Conservation (phyloP, 345 rosid genomes). For the Eutrema heterophyllum region DNA sequence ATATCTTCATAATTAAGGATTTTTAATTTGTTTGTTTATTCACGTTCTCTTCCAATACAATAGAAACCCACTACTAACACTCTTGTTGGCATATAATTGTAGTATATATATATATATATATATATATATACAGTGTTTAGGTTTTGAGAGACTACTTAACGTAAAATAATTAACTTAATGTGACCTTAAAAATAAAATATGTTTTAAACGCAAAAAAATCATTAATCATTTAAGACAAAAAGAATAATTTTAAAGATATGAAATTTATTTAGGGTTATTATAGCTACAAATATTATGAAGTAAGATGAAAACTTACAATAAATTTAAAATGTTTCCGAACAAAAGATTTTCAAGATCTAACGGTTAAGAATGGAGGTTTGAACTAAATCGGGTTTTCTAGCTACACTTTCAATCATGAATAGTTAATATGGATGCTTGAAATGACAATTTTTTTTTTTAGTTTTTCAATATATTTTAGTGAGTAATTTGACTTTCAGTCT, state of each 20-base stretch:
- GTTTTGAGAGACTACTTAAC: background rate
- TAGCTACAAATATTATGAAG: background rate
- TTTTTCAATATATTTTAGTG: background rate
- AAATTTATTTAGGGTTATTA: too few relatives aligned
- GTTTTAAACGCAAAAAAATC: too few relatives aligned
- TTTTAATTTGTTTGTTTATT: slow-evolving; percentile 4
- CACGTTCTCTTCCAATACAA: background rate
- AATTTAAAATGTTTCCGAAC: background rate
- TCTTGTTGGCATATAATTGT: background rate
- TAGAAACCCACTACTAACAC: slow-evolving; percentile 14
- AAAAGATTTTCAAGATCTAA: background rate
- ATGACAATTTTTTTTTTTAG: too few relatives aligned
- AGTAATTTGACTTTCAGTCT: background rate
- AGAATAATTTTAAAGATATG: too few relatives aligned
- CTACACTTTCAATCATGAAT: background rate
- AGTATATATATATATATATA: background rate
- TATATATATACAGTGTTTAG: background rate
- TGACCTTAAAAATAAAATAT: background rate
- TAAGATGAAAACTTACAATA: background rate
- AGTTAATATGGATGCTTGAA: background rate
- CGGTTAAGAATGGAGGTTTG: background rate
- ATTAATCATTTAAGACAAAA: background rate
- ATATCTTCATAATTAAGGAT: background rate
- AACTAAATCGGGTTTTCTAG: background rate
- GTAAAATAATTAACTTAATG: background rate